These are phyloP conservation scores for Caryopteris hybrid DNA, from an alignment of 305 asterid species.

Conservation along the genomic window DNA sequence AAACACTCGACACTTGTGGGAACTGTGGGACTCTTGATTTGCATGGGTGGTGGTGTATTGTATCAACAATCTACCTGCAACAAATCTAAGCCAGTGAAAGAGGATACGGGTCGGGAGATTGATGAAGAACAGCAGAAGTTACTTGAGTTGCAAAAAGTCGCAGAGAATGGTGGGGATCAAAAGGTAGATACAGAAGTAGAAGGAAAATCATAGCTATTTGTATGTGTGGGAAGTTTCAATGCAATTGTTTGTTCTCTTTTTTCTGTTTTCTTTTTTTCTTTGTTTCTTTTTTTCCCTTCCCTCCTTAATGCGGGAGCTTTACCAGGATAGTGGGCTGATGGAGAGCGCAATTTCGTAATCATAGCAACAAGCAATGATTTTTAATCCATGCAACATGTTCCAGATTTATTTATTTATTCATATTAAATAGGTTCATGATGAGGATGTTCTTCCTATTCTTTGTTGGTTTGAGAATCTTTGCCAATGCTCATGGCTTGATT, in stretches of 20 bases:
- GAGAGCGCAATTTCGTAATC: not conserved
- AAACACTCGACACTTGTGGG: slow-evolving; percentile 84
- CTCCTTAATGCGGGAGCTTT: no score
- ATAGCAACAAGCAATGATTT: not conserved
- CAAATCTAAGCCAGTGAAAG: slow-evolving; percentile 40
- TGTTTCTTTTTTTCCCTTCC: no score
- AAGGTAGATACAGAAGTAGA: slow-evolving; percentile 29
- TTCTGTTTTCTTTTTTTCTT: not conserved
- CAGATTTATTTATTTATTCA: not conserved
- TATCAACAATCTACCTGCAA: slow-evolving; percentile 79
- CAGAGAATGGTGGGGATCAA: slow-evolving; percentile 25
- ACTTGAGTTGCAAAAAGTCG: slow-evolving; percentile 58
- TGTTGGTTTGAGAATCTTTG: slow-evolving; percentile 2
- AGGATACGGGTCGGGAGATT: slow-evolving; percentile 32
- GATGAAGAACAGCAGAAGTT: slow-evolving; percentile 72
- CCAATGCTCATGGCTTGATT: no score
- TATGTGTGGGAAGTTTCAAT: not conserved
- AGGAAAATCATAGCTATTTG: slow-evolving; percentile 37
- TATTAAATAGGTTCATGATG: not conserved
- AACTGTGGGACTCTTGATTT: slow-evolving; percentile 79
- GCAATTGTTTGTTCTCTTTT: not conserved
- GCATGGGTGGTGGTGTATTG: slow-evolving; percentile 88
- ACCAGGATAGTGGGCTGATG: slow-evolving; percentile 3
- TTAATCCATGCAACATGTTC: not conserved
- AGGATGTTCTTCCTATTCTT: not conserved